Conservation (phyloP, 495 filamentous ascomycete species). For the Sabuloglossum arenarium region DNA sequence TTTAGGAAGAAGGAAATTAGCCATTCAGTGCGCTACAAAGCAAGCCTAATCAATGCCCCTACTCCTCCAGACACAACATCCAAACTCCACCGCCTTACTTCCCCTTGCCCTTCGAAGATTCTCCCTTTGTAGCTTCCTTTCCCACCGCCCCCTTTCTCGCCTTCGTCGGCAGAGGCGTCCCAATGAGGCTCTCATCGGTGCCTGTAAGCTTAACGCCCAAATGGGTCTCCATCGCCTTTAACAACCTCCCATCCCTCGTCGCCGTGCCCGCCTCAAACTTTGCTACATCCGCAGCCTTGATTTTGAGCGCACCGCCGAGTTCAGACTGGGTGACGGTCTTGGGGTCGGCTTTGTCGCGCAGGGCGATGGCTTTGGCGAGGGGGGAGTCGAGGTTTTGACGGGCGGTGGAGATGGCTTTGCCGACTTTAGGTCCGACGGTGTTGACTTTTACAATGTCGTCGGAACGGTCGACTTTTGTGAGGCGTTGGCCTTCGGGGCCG, state of each 20-base stretch:
- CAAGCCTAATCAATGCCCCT: neutral
- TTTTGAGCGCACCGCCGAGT: constrained; percentile 85
- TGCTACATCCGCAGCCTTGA: constrained; percentile 54
- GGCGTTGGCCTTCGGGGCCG: constrained; percentile 67
- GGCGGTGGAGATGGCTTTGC: constrained; percentile 56
- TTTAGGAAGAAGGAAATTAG: too few relatives aligned
- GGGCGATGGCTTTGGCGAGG: constrained; percentile 32
- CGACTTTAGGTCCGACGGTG: constrained; percentile 63
- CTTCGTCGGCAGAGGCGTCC: constrained; percentile 53
- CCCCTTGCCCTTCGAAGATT: neutral
- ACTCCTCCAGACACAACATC: neutral
- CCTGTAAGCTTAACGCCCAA: constrained; percentile 75
- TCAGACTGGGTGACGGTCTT: constrained; percentile 90
- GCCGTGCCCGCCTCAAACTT: constrained; percentile 73
- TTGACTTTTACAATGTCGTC: constrained; percentile 97
- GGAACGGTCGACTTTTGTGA: constrained; percentile 94
- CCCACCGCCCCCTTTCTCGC: constrained; percentile 22
- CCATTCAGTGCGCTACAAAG: too few relatives aligned
- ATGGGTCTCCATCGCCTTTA: constrained; percentile 59
- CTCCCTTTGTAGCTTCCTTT: neutral
- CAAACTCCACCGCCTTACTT: neutral
- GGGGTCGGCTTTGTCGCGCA: constrained; percentile 18
- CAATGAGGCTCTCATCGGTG: constrained; percentile 32
- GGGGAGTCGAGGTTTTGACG: constrained; percentile 23
- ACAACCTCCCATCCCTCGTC: constrained; percentile 66